Evolutionary conservation across 139 green algal genomes (phyloP), one percentile per base, ranked within the genome.

Genomic region (Astrephomene gubernaculifera): DNA sequence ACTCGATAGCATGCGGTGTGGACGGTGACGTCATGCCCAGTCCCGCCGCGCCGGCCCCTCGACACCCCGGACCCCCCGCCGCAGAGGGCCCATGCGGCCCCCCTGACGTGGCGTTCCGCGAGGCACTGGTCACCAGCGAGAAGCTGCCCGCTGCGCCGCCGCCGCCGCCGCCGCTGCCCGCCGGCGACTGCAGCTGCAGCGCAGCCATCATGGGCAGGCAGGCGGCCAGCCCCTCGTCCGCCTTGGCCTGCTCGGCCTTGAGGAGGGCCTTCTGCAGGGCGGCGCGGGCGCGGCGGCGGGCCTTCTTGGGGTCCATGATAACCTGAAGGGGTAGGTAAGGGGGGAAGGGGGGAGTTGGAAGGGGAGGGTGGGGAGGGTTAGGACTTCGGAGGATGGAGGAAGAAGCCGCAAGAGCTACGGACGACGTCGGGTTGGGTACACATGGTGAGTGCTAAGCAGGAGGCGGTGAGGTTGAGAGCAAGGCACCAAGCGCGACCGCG

Each of bases 121-220:
- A n/a, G n/a, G n/a, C n/a, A n/a, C n/a, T n/a, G n/a, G 65, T 27
- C 1, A 12, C 70, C 54, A 39, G 39, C 33, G 9, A 1, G 29
- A 39, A 53, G 76, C 31, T 69, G 60, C 24, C 41, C 2, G 68
- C 57, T 65, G 19, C 57, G 6, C 54, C 43, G 24, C 43, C 45
- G 33, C 43, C 31, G 45, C 71, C 2, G 24, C 27, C 27, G 36
- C 35, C 17, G 39, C 12, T 35, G 19, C 57, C 7, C 8, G 36
- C 39, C 27, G 53, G 39, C 27, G 53, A 53, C 38, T 67, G 53
- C 35, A 81, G 53, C 70, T 81, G 69, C 54, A 79, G 57, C 38
- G 73, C 72, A 44, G 61, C 72, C 72, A 89, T 70, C 22, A 89
- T 31, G 27, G 86, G 86, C 71, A 89, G 86, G 79, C 86, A 89